Percentiles rank a stretch among this genome's conserved stretches.
Conservation (phyloP, 2,329 filamentous ascomycete species). For the Aspergillus proliferans region DNA sequence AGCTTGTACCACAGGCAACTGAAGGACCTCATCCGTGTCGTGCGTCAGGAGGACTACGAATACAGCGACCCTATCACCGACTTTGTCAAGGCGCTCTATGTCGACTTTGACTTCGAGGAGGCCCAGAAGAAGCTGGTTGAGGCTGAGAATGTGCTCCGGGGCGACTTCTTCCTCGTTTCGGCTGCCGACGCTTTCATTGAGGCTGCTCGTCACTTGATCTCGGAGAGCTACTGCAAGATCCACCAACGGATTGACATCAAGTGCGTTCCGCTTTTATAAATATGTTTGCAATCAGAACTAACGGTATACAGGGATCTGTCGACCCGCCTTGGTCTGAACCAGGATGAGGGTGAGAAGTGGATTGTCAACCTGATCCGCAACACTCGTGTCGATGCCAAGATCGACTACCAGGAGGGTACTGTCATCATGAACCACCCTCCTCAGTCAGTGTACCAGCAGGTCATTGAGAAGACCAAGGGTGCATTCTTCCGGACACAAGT, state of each 20-base stretch:
- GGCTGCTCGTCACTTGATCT: conserved; percentile 90
- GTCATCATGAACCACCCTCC: conserved; percentile 99
- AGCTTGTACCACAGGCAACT: conserved; percentile 93
- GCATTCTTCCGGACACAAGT: conserved; percentile 98
- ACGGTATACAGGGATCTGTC: conserved; percentile 65
- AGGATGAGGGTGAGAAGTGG: conserved; percentile 99
- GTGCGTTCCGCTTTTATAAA: conserved; percentile 36
- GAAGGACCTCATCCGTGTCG: conserved; percentile 92
- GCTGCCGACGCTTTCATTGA: conserved; percentile 87
- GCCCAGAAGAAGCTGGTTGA: conserved; percentile 80
- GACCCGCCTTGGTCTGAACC: conserved; percentile 79
- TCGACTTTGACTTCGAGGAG: conserved; percentile 96
- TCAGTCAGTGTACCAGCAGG: conserved; percentile 97
- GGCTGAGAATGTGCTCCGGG: conserved; percentile 83
- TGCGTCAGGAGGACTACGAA: conserved; percentile 96
- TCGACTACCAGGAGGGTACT: conserved; percentile 97
- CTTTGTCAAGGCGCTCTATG: conserved; percentile 92
- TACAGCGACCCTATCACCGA: conserved; percentile 94
- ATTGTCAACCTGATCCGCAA: conserved; percentile 99
- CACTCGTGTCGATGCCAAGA: conserved; percentile 96
- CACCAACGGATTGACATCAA: conserved; percentile 97
- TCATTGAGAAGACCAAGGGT: conserved; percentile 98
- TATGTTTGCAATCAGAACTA: conserved; percentile 8
- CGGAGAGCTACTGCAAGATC: conserved; percentile 99
- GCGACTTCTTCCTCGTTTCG: conserved; percentile 90